Conservation (phyloP, 169 alveolate genomes). For the Pseudocohnilembus persalinus region DNA sequence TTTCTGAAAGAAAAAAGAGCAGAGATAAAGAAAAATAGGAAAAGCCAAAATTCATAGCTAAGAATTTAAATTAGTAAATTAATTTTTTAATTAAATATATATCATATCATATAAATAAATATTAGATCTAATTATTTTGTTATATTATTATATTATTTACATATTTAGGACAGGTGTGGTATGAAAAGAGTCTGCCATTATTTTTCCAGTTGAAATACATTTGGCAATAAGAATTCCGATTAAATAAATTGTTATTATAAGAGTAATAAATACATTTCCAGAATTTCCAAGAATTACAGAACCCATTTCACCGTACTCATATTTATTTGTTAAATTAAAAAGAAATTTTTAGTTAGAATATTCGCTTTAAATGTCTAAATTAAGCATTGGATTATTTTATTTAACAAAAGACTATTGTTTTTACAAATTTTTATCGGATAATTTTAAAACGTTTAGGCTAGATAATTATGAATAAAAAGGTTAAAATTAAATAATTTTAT, state of each 20-base stretch:
- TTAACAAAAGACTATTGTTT: too few relatives aligned
- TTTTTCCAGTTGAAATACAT: background rate
- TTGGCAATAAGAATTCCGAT: background rate
- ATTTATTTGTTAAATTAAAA: too few relatives aligned
- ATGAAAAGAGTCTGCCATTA: background rate
- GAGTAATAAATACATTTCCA: background rate
- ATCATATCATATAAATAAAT: too few relatives aligned
- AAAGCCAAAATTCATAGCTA: background rate
- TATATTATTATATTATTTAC: background rate
- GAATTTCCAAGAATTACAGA: background rate
- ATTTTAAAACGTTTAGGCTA: too few relatives aligned
- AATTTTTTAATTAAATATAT: too few relatives aligned
- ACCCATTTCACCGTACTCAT: background rate
- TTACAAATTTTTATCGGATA: too few relatives aligned
- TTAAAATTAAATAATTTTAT: too few relatives aligned
- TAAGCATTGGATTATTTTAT: background rate
- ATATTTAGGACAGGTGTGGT: background rate
- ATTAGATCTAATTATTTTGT: too few relatives aligned
- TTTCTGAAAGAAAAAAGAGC: background rate
- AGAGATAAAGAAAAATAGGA: background rate
- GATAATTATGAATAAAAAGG: too few relatives aligned
- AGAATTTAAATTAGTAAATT: too few relatives aligned
- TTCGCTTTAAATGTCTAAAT: background rate
- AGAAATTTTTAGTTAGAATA: too few relatives aligned
- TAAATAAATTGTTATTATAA: background rate